phyloP scores from a whole-genome alignment of 2,329 filamentous ascomycete species.

The Colletotrichum tanaceti region DNA sequence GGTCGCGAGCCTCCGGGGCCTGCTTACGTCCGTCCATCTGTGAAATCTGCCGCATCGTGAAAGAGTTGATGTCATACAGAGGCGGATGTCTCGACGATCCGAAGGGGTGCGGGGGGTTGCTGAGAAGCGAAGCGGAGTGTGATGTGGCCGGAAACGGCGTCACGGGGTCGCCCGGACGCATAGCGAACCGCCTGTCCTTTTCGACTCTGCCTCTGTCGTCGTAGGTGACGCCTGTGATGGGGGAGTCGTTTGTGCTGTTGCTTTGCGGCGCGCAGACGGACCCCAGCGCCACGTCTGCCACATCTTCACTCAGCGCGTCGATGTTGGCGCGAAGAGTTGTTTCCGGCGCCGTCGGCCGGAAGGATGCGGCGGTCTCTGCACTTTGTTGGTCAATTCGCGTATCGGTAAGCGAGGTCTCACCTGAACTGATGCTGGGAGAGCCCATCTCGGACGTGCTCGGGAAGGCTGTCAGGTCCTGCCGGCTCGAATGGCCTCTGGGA shows the following conservation, averaged over 20 bases:
- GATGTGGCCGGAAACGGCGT: too few relatives aligned
- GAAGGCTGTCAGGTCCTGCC: neutral
- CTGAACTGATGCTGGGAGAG: neutral
- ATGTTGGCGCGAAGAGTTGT: neutral
- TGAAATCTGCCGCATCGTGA: too few relatives aligned
- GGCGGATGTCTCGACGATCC: too few relatives aligned
- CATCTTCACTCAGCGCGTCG: neutral
- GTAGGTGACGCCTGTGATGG: too few relatives aligned
- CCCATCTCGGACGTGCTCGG: neutral
- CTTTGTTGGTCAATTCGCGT: neutral
- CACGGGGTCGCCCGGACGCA: too few relatives aligned
- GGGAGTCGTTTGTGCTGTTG: neutral
- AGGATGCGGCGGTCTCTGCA: neutral
- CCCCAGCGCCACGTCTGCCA: neutral
- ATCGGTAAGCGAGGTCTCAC: neutral
- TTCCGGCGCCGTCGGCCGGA: neutral
- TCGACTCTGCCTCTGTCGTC: too few relatives aligned
- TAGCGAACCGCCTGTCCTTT: too few relatives aligned
- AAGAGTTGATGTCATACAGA: too few relatives aligned
- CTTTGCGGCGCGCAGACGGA: neutral
- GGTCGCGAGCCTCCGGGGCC: neutral
- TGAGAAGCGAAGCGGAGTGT: too few relatives aligned
- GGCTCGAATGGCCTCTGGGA: neutral
- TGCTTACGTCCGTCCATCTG: too few relatives aligned
- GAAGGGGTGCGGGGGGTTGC: too few relatives aligned